Base-by-base conservation (phyloP, 23 red algal genomes). In the Gracilaria caudata region DNA sequence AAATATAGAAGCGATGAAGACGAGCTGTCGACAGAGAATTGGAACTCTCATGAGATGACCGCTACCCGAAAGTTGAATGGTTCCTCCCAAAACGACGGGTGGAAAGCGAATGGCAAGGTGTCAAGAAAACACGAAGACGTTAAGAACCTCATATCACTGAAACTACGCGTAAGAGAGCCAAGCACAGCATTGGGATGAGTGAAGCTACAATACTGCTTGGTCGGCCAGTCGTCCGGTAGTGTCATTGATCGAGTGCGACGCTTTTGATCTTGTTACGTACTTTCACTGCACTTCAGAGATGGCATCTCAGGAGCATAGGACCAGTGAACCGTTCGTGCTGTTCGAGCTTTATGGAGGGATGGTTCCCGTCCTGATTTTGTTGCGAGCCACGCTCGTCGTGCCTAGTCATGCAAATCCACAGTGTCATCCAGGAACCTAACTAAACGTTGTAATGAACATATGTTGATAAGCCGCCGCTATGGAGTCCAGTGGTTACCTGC, bases 71-170 rank as follows among this genome's bases (percentile, higher is more conserved):
- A 26, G 25, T 49, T 43, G 70, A 36, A 36, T 35, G 13, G 61
- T 37, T 60, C 49, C 13, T 65, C 70, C 47, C 70, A 49, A 40
- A 47, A 75, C 0, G 43, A 43, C 20, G 43, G 37, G 0, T 43
- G 43, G 70, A 75, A 12, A 75, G 10, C 70, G 24, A 75, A 75
- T 47, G 70, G 70, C 2, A 75, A 75, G 49, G 4, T 75, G 19
- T 29, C 33, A 6, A 33, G 38, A 1, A 75, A 49, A 17, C 70
- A 36, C 5, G 66, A 45, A 43, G 4, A 30, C 34, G 36, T 39
- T 6, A 21, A 73, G n/a, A 39, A 73, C 21, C 29, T 35, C 2
- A 75, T 75, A 26, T 75, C 43, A 49, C 37, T 75, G 70, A 75
- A 30, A 26, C 70, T 75, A 21, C 70, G 70, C 1, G 43, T 75